Conservation (phyloP, 2,329 filamentous ascomycete species). For the Falciphora oryzae region DNA sequence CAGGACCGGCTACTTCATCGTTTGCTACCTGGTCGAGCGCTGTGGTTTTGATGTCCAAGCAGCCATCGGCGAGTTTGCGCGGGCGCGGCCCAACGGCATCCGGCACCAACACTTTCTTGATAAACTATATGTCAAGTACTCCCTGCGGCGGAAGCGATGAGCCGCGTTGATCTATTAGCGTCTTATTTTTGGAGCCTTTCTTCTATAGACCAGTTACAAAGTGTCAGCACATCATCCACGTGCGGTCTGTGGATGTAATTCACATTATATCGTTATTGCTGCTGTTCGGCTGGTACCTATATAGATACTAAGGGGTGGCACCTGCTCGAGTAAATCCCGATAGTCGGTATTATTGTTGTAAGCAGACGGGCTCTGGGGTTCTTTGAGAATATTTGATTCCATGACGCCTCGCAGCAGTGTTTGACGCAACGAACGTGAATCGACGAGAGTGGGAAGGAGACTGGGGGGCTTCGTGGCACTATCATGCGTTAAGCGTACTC, state of each 20-base stretch:
- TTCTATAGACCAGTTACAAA: background rate
- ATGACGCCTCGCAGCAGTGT: no score
- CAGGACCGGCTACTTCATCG: constrained; percentile 84
- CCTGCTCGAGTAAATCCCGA: no score
- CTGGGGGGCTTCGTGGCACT: no score
- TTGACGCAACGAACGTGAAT: no score
- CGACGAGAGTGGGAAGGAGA: no score
- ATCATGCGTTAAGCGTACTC: background rate
- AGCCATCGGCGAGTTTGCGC: constrained; percentile 73
- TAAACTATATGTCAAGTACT: constrained; percentile 72
- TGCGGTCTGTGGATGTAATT: background rate
- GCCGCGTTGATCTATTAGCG: background rate
- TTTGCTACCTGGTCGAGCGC: constrained; percentile 83
- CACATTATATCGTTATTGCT: background rate
- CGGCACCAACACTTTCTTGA: constrained; percentile 86
- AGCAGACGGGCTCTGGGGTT: no score
- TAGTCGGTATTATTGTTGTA: no score
- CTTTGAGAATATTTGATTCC: no score
- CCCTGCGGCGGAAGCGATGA: background rate
- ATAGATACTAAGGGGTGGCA: background rate
- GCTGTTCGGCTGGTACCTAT: background rate
- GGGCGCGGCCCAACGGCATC: constrained; percentile 72
- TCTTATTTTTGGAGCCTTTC: background rate
- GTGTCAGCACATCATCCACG: background rate
- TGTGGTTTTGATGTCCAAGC: constrained; percentile 65